Evolutionary conservation across 305 asterid species (phyloP).

Genomic region (Fraxinus xanthoxyloides): DNA sequence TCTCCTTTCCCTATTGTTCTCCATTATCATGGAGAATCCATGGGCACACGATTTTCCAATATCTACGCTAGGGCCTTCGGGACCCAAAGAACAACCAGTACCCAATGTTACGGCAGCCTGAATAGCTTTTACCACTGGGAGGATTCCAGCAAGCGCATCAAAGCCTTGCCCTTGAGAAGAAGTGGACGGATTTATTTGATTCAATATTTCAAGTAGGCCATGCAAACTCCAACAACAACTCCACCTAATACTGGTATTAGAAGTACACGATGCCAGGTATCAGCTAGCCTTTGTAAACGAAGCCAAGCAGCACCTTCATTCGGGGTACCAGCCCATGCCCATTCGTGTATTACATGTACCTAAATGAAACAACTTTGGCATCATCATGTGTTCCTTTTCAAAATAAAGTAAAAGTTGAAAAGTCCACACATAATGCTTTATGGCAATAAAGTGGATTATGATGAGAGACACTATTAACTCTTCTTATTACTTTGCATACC

Average conservation of each 20-base stretch:
- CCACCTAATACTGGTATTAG: slow-evolving; percentile 90
- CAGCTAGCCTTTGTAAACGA: slow-evolving; percentile 82
- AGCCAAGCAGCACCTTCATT: slow-evolving; percentile 99
- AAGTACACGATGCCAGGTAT: slow-evolving; percentile 96
- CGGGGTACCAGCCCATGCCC: slow-evolving; percentile 99
- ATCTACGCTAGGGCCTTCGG: slow-evolving; percentile 98
- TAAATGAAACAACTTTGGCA: slow-evolving; percentile 23
- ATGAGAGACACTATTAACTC: slow-evolving; percentile 2
- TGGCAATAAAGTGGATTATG: not conserved
- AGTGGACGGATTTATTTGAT: slow-evolving; percentile 72
- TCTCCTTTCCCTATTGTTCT: slow-evolving; percentile 87
- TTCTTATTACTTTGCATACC: not conserved
- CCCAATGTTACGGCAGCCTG: slow-evolving; percentile 95
- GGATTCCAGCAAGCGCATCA: slow-evolving; percentile 70
- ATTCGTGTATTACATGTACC: slow-evolving; percentile 93
- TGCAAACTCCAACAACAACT: slow-evolving; percentile 92
- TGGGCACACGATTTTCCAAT: slow-evolving; percentile 96
- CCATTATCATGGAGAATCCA: slow-evolving; percentile 91
- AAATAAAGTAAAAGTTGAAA: not conserved
- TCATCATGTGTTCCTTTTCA: slow-evolving; percentile 8
- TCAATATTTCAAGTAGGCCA: slow-evolving; percentile 81
- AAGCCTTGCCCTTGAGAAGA: slow-evolving; percentile 78
- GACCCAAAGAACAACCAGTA: slow-evolving; percentile 97
- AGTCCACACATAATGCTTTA: not conserved
- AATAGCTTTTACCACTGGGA: slow-evolving; percentile 75